phyloP scores from a whole-genome alignment of 306 rosid genomes.

The Lupinus albus region DNA sequence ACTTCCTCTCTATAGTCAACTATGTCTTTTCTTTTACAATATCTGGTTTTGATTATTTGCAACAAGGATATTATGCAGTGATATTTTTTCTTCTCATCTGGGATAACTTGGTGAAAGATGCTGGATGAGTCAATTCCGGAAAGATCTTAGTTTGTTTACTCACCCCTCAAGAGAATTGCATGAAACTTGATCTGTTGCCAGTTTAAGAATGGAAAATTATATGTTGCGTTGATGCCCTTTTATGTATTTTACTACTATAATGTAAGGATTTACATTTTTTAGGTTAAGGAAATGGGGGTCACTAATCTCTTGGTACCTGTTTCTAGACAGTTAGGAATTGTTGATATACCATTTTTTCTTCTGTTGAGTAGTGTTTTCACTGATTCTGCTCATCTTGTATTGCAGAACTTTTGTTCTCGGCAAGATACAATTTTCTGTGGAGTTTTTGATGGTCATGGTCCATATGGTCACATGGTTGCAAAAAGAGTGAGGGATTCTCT shows the following conservation, averaged over 20 bases:
- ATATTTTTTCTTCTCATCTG: neutral
- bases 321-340: neutral
- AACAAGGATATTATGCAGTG: constrained; percentile 4
- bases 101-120: constrained; percentile 13
- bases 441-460: constrained; percentile 98
- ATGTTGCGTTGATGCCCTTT: neutral
- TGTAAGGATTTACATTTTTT: neutral
- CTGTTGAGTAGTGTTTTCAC: constrained; percentile 15
- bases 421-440: constrained; percentile 88
- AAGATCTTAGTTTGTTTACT: constrained; percentile 31
- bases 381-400: constrained; percentile 32
- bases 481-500: constrained; percentile 97
- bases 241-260: neutral
- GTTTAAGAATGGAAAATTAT: constrained; percentile 11
- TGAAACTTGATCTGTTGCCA: neutral
- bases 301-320: neutral
- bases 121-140: constrained; percentile 19
- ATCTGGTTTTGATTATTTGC: constrained; percentile 15
- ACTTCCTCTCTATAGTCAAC: no score
- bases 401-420: constrained; percentile 87
- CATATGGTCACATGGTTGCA: constrained; percentile 97
- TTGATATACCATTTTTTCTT: constrained; percentile 23
- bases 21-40: constrained; percentile 8
- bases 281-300: neutral
- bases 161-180: neutral